Evolutionary conservation across 108 stramenopile genomes (phyloP).

Genomic region (Cyclotella sp.): DNA sequence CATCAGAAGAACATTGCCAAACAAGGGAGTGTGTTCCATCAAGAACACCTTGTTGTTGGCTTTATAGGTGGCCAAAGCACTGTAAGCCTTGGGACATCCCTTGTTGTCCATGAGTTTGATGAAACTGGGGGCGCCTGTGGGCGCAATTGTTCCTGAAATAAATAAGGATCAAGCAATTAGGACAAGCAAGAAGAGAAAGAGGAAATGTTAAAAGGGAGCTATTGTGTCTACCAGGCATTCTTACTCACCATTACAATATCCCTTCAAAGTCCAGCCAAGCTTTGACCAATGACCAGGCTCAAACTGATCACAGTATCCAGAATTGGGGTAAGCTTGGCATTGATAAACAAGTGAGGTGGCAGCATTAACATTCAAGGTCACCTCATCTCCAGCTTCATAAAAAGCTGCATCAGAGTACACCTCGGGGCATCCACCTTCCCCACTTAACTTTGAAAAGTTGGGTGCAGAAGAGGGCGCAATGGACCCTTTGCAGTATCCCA

Average conservation of each 20-base stretch:
- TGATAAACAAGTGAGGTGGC: too few species aligned
- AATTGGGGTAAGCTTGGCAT: too few species aligned
- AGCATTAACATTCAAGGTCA: too few species aligned
- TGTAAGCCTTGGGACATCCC: conserved; percentile 25
- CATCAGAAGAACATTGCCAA: conserved; percentile 4
- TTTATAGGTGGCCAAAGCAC: not conserved
- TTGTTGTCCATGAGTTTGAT: not conserved
- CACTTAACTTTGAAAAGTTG: not conserved
- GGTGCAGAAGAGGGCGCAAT: not conserved
- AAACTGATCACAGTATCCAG: too few species aligned
- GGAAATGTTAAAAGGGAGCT: too few species aligned
- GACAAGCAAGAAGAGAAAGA: too few species aligned
- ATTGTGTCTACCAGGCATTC: too few species aligned
- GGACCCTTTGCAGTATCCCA: not conserved
- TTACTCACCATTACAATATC: too few species aligned
- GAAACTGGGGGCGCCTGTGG: conserved; percentile 12
- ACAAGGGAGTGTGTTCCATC: conserved; percentile 9
- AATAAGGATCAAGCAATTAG: too few species aligned
- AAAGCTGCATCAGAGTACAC: not conserved
- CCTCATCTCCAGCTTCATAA: not conserved
- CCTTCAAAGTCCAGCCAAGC: too few species aligned
- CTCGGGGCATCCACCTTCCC: conserved; percentile 3
- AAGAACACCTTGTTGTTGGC: conserved; percentile 7
- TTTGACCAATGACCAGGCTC: too few species aligned
- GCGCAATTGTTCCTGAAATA: conserved; percentile 19